Evolutionary conservation across 257 asterid genomes (phyloP).

Genomic region (Leonotis leonurus): DNA sequence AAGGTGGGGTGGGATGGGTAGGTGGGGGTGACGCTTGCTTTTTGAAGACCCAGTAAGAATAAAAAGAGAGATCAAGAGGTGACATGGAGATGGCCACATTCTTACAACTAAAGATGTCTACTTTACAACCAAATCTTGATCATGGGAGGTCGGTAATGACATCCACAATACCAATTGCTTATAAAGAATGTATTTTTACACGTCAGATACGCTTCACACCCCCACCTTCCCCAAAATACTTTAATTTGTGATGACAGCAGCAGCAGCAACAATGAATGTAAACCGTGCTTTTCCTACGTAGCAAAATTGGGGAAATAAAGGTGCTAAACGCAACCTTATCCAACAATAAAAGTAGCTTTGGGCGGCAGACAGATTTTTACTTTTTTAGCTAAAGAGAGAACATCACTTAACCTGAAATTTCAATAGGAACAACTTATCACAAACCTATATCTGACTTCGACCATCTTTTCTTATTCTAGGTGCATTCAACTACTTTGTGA

Average conservation of each 20-base stretch:
- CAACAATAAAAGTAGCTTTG: constrained; percentile 31
- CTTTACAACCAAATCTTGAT: constrained; percentile 33
- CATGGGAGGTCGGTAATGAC: constrained; percentile 24
- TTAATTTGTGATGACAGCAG: constrained; percentile 27
- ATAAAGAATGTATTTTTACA: too few species aligned
- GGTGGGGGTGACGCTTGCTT: constrained; percentile 22
- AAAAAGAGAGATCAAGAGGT: constrained; percentile 27
- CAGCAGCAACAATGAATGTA: too few species aligned
- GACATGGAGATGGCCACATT: constrained; percentile 14
- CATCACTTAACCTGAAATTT: constrained; percentile 8
- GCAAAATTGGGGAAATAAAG: not conserved
- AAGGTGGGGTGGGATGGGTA: constrained; percentile 15
- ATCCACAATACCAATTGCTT: too few species aligned
- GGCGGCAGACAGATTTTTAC: too few species aligned
- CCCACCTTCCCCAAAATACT: constrained; percentile 17
- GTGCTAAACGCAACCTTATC: constrained; percentile 38
- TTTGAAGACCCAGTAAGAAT: constrained; percentile 36
- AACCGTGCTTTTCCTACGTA: constrained; percentile 16
- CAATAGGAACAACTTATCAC: constrained; percentile 11
- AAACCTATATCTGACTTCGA: too few species aligned
- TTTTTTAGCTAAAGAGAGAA: too few species aligned
- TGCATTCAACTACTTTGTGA: not conserved
- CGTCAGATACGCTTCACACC: constrained; percentile 36
- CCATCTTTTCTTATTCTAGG: not conserved
- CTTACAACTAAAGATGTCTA: constrained; percentile 18